Percentiles rank a stretch among this genome's conserved stretches.
Evolutionary conservation across 129 eudicot species (phyloP).

Genomic region (Oenanthe sinensis): DNA sequence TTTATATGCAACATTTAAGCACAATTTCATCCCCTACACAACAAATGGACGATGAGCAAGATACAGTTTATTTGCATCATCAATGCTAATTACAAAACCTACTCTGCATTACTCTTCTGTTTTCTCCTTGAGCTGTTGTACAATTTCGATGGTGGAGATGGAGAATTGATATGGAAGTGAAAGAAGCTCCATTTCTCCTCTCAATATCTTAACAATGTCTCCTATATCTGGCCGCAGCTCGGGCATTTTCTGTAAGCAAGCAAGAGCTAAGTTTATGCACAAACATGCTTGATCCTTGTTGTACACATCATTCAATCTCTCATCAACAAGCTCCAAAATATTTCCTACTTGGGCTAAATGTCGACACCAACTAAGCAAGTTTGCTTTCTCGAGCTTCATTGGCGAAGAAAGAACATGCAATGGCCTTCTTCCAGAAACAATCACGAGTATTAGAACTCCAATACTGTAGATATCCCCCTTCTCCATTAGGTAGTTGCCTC

Average conservation of each 20-base stretch:
- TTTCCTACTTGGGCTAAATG: slow-evolving; percentile 71
- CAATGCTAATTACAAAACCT: background rate
- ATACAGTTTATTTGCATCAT: background rate
- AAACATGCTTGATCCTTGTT: slow-evolving; percentile 56
- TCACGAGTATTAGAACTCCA: slow-evolving; percentile 81
- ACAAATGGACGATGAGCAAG: background rate
- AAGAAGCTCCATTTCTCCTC: slow-evolving; percentile 83
- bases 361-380: slow-evolving; percentile 81
- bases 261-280: slow-evolving; percentile 82
- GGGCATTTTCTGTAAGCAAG: slow-evolving; percentile 87
- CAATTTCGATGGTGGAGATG: slow-evolving; percentile 75
- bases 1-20: slow-evolving; percentile 7
- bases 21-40: too few relatives aligned
- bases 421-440: slow-evolving; percentile 89
- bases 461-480: slow-evolving; percentile 86
- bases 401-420: slow-evolving; percentile 87
- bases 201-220: slow-evolving; percentile 72
- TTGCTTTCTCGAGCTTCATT: slow-evolving; percentile 96
- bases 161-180: slow-evolving; percentile 62
- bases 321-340: slow-evolving; percentile 74
- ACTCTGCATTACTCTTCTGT: slow-evolving; percentile 37
- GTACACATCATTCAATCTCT: slow-evolving; percentile 52
- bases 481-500: slow-evolving; percentile 67
- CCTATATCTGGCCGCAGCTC: slow-evolving; percentile 84
- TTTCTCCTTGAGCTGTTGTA: slow-evolving; percentile 53